Conservation (phyloP, 2,329 filamentous ascomycete species). For the Aspergillus novofumigatus region DNA sequence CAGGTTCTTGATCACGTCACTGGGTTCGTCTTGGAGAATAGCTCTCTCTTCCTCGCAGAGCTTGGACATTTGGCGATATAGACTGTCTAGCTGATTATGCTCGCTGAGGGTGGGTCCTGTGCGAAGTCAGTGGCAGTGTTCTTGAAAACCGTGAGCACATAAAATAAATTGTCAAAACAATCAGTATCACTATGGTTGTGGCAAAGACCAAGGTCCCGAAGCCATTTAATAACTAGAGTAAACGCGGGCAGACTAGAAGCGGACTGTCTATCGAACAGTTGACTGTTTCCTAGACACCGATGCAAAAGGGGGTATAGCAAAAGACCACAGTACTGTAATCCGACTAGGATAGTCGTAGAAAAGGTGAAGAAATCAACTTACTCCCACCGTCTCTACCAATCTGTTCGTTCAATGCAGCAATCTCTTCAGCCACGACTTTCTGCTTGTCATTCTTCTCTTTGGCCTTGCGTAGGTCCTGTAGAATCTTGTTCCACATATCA, state of each 20-base stretch:
- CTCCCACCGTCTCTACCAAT: slow-evolving; percentile 40
- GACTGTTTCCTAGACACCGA: no score
- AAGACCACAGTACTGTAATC: background rate
- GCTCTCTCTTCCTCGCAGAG: slow-evolving; percentile 47
- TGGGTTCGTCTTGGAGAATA: slow-evolving; percentile 46
- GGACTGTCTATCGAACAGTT: background rate
- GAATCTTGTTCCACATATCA: slow-evolving; percentile 44
- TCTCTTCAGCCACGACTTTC: slow-evolving; percentile 36
- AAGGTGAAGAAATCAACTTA: slow-evolving; percentile 26
- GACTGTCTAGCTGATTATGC: slow-evolving; percentile 42
- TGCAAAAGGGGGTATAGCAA: no score
- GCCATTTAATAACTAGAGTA: no score
- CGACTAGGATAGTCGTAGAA: background rate
- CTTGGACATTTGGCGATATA: slow-evolving; percentile 45
- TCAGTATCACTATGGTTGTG: no score
- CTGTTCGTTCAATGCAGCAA: slow-evolving; percentile 41
- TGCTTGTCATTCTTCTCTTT: slow-evolving; percentile 44
- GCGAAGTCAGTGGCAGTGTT: slow-evolving; percentile 6
- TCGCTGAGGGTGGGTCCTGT: slow-evolving; percentile 37
- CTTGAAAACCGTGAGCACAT: background rate
- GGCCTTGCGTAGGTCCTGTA: slow-evolving; percentile 40
- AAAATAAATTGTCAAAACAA: background rate
- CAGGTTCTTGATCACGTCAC: slow-evolving; percentile 49
- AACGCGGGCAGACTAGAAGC: no score
- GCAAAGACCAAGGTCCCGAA: no score